Evolutionary conservation across 176 grass and related monocot genomes (phyloP), one percentile per base, ranked within the genome.

Genomic region (Chloris gayana): DNA sequence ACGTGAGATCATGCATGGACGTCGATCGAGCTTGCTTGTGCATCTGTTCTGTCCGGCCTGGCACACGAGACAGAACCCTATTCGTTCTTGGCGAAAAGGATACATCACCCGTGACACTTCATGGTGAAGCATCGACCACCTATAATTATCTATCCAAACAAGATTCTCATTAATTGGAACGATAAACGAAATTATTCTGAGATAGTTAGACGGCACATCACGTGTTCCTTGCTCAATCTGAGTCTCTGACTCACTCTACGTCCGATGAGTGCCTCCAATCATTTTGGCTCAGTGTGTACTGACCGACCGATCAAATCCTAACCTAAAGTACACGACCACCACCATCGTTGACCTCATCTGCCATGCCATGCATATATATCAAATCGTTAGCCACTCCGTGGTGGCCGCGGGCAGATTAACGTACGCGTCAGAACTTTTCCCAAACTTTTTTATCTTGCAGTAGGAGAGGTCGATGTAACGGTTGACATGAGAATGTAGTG

Each of bases 271-370:
- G 61, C 3, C 29, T 31, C 61, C 61, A 64, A 64, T 64, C 61
- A 64, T 64, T 64, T 18, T 32, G 13, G 61, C 29, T 64, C 61
- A 64, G 14, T 32, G 27, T 64, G 17, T 26, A 64, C 27, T 64
- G 61, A 33, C 61, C 29, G 29, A 33, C 14, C 61, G 61, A 64
- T 64, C 29, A 8, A 31, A 63, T 30, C 26, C 60, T 1, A 17
- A 30, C 60, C 27, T 63, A 63, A 30, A 30, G 60, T 29, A 15
- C 13, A 33, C 29, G 61, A 64, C 26, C 4, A 30, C 58, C n/a
- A 59, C 10, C 24, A 59, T 64, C 61, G 61, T 64, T 64, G 61
- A 64, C 61, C 61, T 64, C 29, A 64, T 64, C 61, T 18, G 29
- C 8, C 72, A 60, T 27, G 24, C 57, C n/a, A n/a, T n/a, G n/a